Evolutionary conservation across 2,329 filamentous ascomycete species (phyloP).

Genomic region (Aphanocladium album): DNA sequence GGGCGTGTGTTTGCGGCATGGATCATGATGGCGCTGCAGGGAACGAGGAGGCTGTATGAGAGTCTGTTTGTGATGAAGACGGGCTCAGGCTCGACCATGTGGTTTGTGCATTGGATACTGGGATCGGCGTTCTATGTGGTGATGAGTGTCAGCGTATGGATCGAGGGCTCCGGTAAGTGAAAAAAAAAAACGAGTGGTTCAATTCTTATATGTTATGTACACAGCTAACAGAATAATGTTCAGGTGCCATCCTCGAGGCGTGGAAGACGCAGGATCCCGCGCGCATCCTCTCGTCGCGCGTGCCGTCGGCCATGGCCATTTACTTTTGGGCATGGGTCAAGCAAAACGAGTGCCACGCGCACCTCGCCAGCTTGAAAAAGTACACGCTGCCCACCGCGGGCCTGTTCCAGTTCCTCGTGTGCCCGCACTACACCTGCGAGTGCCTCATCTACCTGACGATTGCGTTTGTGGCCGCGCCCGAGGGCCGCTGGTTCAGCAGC

Average conservation of each 20-base stretch:
- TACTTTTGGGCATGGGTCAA: slow-evolving; percentile 66
- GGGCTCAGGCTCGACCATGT: slow-evolving; percentile 65
- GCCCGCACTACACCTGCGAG: slow-evolving; percentile 89
- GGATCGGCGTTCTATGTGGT: slow-evolving; percentile 72
- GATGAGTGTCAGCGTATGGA: slow-evolving; percentile 74
- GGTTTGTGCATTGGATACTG: slow-evolving; percentile 74
- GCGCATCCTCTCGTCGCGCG: slow-evolving; percentile 20
- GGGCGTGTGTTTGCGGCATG: slow-evolving; percentile 63
- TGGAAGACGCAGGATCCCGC: slow-evolving; percentile 24
- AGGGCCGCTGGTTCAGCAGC: slow-evolving; percentile 60
- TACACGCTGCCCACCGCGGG: slow-evolving; percentile 76
- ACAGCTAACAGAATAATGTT: background rate
- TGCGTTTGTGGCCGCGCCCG: slow-evolving; percentile 66
- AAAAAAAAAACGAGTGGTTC: no score
- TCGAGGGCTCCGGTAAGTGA: slow-evolving; percentile 71
- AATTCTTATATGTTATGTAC: no score
- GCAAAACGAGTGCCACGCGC: slow-evolving; percentile 69
- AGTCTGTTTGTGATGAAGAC: slow-evolving; percentile 59
- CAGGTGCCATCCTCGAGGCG: slow-evolving; percentile 29
- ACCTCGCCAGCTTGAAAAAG: slow-evolving; percentile 67
- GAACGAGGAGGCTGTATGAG: slow-evolving; percentile 70
- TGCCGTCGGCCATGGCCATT: slow-evolving; percentile 47
- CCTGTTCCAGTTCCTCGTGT: slow-evolving; percentile 67
- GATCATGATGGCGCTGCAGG: slow-evolving; percentile 71
- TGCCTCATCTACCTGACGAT: slow-evolving; percentile 79